Conservation (phyloP, 441 rosid genomes). For the Gossypium gossypioides region DNA sequence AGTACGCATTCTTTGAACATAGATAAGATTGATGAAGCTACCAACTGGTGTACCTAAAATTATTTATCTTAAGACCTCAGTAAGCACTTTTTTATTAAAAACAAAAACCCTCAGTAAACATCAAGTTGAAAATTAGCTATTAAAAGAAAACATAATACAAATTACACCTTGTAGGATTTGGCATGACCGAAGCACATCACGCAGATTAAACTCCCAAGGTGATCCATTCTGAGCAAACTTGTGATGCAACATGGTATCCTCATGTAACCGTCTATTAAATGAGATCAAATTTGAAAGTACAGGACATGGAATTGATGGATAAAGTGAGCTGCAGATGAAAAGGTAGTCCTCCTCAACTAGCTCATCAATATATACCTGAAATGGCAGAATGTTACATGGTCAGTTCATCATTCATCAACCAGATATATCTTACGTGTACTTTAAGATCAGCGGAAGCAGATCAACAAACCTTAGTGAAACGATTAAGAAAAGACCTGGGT, state of each 20-base stretch:
- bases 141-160: constrained; percentile 4
- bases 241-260: constrained; percentile 64
- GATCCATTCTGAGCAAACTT: constrained; percentile 89
- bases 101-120: not conserved
- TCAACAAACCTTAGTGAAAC: constrained; percentile 72
- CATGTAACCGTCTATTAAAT: constrained; percentile 71
- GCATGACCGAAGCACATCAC: constrained; percentile 90
- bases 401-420: constrained; percentile 6
- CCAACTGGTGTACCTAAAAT: constrained; percentile 35
- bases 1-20: constrained; percentile 94
- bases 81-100: not conserved
- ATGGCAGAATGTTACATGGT: constrained; percentile 10
- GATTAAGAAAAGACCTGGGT: constrained; percentile 93
- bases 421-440: constrained; percentile 2
- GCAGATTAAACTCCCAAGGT: constrained; percentile 99
- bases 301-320: constrained; percentile 60
- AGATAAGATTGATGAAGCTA: constrained; percentile 67
- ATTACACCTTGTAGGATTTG: constrained; percentile 64
- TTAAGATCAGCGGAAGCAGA: not conserved
- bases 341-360: constrained; percentile 81
- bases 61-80: constrained; percentile 6
- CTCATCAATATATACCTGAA: constrained; percentile 90
- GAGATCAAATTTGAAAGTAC: constrained; percentile 64
- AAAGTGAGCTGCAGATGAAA: constrained; percentile 69
- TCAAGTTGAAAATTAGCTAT: not conserved